Percentiles rank a stretch among this genome's conserved stretches.
These are phyloP conservation scores for Paraurostyla sp. DNA, from an alignment of 73 alveolate genomes.

Conservation along the genomic window DNA sequence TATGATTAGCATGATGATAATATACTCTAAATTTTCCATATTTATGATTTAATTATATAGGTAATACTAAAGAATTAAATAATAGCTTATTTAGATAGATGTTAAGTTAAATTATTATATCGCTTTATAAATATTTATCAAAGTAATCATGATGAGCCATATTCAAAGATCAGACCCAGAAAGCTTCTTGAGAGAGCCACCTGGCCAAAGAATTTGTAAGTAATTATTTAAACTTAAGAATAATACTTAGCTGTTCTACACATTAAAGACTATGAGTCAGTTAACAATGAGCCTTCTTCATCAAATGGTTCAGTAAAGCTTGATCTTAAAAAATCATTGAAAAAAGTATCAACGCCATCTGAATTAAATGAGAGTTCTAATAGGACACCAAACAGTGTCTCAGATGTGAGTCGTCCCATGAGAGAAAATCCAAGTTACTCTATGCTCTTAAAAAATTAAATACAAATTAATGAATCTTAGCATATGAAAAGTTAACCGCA, in stretches of 20 bases:
- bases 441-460: no score
- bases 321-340: no score
- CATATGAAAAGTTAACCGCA: no score
- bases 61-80: not conserved
- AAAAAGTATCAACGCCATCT: no score
- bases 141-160: not conserved
- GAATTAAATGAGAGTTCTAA: no score
- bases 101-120: not conserved
- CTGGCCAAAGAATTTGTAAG: not conserved
- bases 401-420: no score
- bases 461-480: no score
- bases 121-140: not conserved
- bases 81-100: no score
- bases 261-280: not conserved
- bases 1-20: not conserved
- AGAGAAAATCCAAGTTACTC: no score
- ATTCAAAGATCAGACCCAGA: not conserved
- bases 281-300: not conserved
- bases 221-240: not conserved
- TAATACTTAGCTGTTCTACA: not conserved
- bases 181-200: not conserved
- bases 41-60: not conserved
- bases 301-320: no score
- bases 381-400: no score
- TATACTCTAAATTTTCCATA: conserved; percentile 45